Evolutionary conservation across 148 eudicot genomes (phyloP).

Genomic region (Arbutus unedo): DNA sequence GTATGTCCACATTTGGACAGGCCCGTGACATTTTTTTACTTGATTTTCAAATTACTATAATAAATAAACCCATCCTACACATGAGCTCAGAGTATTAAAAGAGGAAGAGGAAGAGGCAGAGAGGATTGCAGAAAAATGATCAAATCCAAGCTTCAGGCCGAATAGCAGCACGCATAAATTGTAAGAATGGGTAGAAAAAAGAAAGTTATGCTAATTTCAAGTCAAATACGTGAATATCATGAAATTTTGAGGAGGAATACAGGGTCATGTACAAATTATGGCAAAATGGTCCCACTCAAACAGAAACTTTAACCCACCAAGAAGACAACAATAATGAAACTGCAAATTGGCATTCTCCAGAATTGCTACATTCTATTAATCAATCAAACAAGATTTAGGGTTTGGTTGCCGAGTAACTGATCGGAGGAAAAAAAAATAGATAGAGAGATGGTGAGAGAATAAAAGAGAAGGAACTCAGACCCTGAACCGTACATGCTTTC

Average conservation of each 20-base stretch:
- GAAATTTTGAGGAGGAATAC: not conserved
- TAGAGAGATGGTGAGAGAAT: not conserved
- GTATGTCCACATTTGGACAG: not conserved
- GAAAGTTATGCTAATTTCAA: not conserved
- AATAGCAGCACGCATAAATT: not conserved
- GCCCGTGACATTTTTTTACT: not conserved
- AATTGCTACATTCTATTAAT: not conserved
- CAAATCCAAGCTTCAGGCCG: not conserved
- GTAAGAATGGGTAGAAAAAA: not conserved
- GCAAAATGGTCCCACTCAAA: not conserved
- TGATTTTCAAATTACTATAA: not conserved
- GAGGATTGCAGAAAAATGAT: not conserved
- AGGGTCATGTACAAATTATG: not conserved
- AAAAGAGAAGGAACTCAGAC: not conserved
- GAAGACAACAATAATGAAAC: not conserved
- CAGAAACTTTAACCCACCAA: not conserved
- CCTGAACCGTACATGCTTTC: not conserved
- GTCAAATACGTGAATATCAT: not conserved
- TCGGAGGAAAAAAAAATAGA: not conserved
- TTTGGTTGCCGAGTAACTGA: not conserved
- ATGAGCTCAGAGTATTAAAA: not conserved
- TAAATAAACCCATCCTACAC: not conserved
- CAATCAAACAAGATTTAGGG: not conserved
- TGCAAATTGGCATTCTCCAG: not conserved
- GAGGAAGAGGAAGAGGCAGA: not conserved